Base-by-base conservation (phyloP, 768 basidiomycete species). In the Phaffia australis region DNA sequence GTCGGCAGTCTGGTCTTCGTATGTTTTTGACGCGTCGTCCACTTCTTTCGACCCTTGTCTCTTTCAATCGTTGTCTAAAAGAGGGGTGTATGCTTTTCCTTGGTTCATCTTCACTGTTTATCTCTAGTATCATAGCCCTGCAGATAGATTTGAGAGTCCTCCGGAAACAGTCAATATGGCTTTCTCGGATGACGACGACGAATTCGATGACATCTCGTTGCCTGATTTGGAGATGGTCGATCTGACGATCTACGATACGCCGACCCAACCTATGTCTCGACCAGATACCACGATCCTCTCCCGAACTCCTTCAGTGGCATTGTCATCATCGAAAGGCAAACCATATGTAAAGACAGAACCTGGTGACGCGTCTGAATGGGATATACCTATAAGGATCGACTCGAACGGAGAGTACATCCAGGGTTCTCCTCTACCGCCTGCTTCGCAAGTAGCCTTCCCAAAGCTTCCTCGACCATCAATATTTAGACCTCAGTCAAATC, bases 181-280 rank as follows among this genome's bases (percentile, higher is more conserved):
- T 11, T 42, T 42, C 35, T 42, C 35, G 35, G 35, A 42, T 42
- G 35, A 42, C 35, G 35, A 42, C 11, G 60, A 61, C 60, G 60
- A 61, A 21, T 61, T 50, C 48, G 60, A 61, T 23, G 49, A 48
- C 23, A 30, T 61, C 27, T 32, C 60, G 8, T 23, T 61, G 1
- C 60, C 49, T 1, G 60, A 61, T 14, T 50, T 61, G 29, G 49
- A 48, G 25, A 32, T 50, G 23, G 35, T 61, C 15, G 60, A 61
- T 21, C 27, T 61, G 1, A 50, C 60, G 16, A 16, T 50, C 16
- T 61, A 61, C 27, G 60, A 61, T 29, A 25, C 27, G 8, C 60
- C 55, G 15, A 42, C 35, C 35, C 35, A 42, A 11, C 35, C 55
- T n/a, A 51, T 18, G 29, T 49, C 59, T 21, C n/a, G 25, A 32